Base-by-base conservation (phyloP, 1,284 basidiomycete genomes). In the Ceratobasidium sp. region DNA sequence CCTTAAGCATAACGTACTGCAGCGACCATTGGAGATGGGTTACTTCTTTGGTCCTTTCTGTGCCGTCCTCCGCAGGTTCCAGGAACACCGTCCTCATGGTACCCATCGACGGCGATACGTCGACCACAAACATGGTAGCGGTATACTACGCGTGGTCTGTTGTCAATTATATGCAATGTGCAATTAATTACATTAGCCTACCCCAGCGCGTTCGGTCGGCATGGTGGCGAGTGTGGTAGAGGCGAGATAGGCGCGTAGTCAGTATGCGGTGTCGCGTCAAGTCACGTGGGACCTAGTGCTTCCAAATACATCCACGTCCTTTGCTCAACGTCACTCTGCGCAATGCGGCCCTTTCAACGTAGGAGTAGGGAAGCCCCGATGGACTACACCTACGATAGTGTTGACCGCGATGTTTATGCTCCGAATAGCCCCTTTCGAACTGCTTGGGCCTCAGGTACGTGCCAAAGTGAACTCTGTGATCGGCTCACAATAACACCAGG, bases 91-190 rank as follows among this genome's bases (percentile, higher is more conserved):
- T 81, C 68, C 87, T 81, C 68, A 80, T 77, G 68, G 83, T 85
- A 20, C 85, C 89, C 94, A 97, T 96, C 43, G 92, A 88, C 62
- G 90, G 85, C 1, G 93, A 95, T 53, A 92, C 82, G 81, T 97
- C 95, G 75, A 97, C 80, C 76, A 94, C 84, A 76, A 94, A 97
- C 85, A 93, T 88, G 20, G 89, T 90, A 3, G 89, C 90, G 0
- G 90, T 91, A 75, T 88, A 92, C 91, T 92, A 25, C 27, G n/a
- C 12, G 7, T 27, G 29, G 15, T 22, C 8, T 12, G 27, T 50
- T 38, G 65, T 52, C 60, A 49, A 55, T 22, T 17, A 40, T 50
- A 38, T 40, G 50, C 15, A 3, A 31, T 29, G 15, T 17, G 20
- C 27, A 43, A 34, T 43, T 20, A 49, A 25, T 1, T 22, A 55